A percentile compares a stretch with the other conserved stretches of the same genome.
Evolutionary conservation across 352 stramenopile species (phyloP).

Genomic region (Globisporangium echinulatum): DNA sequence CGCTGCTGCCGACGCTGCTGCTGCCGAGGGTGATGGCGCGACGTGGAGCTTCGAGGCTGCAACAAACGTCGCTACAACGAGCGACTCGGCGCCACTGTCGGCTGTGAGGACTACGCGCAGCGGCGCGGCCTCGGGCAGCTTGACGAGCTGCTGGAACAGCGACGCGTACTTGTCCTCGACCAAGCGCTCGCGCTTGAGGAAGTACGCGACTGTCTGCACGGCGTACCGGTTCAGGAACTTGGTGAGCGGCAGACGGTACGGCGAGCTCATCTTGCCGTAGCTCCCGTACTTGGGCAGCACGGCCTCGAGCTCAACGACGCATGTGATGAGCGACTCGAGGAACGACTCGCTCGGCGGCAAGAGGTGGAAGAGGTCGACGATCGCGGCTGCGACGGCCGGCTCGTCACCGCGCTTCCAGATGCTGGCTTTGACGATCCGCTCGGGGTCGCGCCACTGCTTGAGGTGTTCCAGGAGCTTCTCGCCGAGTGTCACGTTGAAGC

Average conservation of each 20-base stretch:
- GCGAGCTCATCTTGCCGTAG: conserved; percentile 85
- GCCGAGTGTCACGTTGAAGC: conserved; percentile 97
- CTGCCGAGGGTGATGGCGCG: not conserved
- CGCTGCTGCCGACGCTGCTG: not conserved
- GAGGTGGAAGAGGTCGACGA: conserved; percentile 95
- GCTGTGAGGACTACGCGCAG: conserved; percentile 86
- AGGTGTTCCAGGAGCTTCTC: conserved; percentile 97
- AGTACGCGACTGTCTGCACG: conserved; percentile 77
- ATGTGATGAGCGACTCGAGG: conserved; percentile 93
- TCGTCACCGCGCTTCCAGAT: conserved; percentile 94
- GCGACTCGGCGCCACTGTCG: conserved; percentile 81
- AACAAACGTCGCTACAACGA: conserved; percentile 92
- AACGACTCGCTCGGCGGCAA: conserved; percentile 93
- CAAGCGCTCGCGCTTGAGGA: conserved; percentile 82
- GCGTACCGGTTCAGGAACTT: conserved; percentile 92
- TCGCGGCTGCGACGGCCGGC: conserved; percentile 91
- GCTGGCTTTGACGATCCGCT: conserved; percentile 86
- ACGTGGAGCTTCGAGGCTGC: conserved; percentile 52
- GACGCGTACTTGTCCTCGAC: conserved; percentile 86
- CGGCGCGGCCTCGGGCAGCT: conserved; percentile 80
- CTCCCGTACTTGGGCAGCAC: conserved; percentile 89
- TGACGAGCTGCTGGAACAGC: conserved; percentile 93
- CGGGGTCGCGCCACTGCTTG: conserved; percentile 90
- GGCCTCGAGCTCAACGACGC: conserved; percentile 91
- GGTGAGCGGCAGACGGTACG: conserved; percentile 90